Evolutionary conservation across 257 asterid genomes (phyloP).

Genomic region (Solanum raphanifolium): DNA sequence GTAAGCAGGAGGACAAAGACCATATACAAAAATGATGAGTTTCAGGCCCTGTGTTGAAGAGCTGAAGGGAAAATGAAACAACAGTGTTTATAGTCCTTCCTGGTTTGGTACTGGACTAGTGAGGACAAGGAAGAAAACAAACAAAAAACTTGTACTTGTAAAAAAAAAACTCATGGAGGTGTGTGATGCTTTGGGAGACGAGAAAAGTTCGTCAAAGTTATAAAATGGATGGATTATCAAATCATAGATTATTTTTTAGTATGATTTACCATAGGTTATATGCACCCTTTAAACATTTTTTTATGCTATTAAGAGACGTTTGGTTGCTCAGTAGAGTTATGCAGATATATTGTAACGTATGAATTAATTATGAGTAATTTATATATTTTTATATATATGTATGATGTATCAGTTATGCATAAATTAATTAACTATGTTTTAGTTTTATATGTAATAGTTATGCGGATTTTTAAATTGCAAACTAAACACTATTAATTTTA

Average conservation of each 20-base stretch:
- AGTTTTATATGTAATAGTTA: neutral
- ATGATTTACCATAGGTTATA: neutral
- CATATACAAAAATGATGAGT: neutral
- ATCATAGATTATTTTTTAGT: neutral
- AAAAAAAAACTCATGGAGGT: neutral
- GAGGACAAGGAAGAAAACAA: slow-evolving; percentile 2
- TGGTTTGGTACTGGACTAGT: neutral
- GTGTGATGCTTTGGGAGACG: slow-evolving; percentile 33
- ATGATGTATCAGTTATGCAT: neutral
- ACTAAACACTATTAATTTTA: no score
- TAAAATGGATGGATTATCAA: neutral
- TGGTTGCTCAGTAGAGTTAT: neutral
- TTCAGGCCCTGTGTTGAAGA: neutral
- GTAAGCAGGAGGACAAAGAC: neutral
- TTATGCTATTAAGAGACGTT: neutral
- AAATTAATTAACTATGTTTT: no score
- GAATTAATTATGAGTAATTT: no score
- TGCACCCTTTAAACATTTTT: neutral
- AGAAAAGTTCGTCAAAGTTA: slow-evolving; percentile 16
- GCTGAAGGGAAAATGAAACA: slow-evolving; percentile 1
- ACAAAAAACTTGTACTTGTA: slow-evolving; percentile 13
- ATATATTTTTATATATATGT: no score
- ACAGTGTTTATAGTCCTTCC: slow-evolving; percentile 20
- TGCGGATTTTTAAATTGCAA: no score
- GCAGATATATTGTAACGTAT: neutral